These are phyloP conservation scores for Talaromyces amestolkiae DNA, from an alignment of 2,329 filamentous ascomycete genomes.

Conservation along the genomic window DNA sequence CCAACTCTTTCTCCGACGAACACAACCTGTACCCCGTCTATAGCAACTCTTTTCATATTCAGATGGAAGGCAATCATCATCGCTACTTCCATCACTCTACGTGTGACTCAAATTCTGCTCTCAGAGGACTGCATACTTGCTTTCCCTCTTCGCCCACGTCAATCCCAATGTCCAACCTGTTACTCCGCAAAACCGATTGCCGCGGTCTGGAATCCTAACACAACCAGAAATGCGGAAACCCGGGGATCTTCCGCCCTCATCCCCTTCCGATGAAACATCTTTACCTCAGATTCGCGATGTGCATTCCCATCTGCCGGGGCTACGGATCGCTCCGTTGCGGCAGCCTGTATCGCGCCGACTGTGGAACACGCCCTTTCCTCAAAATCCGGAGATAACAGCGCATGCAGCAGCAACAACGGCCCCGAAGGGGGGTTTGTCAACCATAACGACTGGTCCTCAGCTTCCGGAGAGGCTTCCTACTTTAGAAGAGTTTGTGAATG, in stretches of 20 bases:
- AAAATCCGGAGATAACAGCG: constrained; percentile 28
- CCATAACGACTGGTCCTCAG: constrained; percentile 28
- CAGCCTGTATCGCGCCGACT: constrained; percentile 44
- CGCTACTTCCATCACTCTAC: background rate
- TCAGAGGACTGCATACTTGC: background rate
- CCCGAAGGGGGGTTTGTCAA: constrained; percentile 23
- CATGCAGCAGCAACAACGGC: background rate
- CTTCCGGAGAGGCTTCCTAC: constrained; percentile 38
- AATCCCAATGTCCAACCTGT: constrained; percentile 17
- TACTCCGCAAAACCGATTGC: constrained; percentile 17
- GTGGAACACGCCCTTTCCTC: constrained; percentile 41
- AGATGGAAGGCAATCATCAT: constrained; percentile 9
- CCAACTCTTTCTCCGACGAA: background rate
- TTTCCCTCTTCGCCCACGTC: background rate
- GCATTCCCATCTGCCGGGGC: constrained; percentile 40
- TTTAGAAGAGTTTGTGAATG: constrained; percentile 37
- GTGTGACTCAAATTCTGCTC: background rate
- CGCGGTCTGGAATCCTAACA: constrained; percentile 19
- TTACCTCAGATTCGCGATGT: constrained; percentile 38
- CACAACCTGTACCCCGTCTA: background rate
- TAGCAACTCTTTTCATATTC: background rate
- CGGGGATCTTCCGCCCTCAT: constrained; percentile 30
- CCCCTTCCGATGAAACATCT: constrained; percentile 39
- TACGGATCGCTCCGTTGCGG: constrained; percentile 49
- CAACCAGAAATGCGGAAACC: constrained; percentile 30